A percentile compares a stretch with the other conserved stretches of the same genome.
Conservation (phyloP, 2,329 filamentous ascomycete species). For the Botrytis deweyae region DNA sequence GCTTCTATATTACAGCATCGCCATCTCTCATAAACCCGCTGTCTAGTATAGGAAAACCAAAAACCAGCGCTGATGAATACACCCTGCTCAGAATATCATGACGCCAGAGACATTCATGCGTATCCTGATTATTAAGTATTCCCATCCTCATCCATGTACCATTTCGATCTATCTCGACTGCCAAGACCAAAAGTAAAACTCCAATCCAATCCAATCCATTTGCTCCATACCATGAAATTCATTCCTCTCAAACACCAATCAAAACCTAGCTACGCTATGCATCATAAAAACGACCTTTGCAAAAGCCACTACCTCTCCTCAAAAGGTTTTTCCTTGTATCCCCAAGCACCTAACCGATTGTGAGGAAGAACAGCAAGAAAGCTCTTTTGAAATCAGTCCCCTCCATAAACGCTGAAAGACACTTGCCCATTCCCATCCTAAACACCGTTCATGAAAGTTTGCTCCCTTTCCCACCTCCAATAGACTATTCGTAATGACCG, state of each 20-base stretch:
- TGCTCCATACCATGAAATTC: neutral
- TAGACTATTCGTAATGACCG: neutral
- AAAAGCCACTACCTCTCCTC: neutral
- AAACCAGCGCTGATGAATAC: neutral
- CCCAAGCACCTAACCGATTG: neutral
- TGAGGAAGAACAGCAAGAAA: neutral
- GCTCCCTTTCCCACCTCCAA: neutral
- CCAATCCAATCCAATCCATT: neutral
- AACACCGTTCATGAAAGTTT: neutral
- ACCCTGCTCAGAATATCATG: neutral
- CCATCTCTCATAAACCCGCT: neutral
- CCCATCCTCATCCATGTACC: neutral
- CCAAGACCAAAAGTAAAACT: neutral
- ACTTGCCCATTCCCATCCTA: neutral
- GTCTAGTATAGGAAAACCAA: neutral
- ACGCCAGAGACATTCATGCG: neutral
- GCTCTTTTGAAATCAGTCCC: neutral
- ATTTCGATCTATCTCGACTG: neutral
- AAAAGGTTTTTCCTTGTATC: neutral
- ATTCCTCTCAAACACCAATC: neutral
- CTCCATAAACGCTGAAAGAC: neutral
- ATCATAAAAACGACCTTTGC: neutral
- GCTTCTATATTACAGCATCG: neutral
- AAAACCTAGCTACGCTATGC: neutral
- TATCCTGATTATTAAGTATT: neutral